Percentiles rank a stretch among this genome's conserved stretches.
phyloP scores from a whole-genome alignment of 2,329 filamentous ascomycete genomes.

The Aspergillus calidoustus region DNA sequence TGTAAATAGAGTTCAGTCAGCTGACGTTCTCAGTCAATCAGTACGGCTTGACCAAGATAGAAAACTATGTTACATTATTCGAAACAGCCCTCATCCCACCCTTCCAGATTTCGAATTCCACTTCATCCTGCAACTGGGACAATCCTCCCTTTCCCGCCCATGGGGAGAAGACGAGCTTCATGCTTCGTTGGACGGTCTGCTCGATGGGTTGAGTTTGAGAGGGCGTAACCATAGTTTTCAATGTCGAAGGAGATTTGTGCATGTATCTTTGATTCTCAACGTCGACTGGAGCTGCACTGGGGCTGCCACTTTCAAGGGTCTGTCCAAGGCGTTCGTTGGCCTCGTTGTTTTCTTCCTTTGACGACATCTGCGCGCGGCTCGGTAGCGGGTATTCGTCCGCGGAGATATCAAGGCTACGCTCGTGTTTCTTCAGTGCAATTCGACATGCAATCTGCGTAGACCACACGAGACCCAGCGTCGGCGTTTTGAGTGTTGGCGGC shows the following conservation, averaged over 20 bases:
- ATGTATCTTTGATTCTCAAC: neutral
- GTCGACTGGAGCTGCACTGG: neutral
- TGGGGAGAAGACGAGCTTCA: constrained; percentile 88
- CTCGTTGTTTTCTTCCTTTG: neutral
- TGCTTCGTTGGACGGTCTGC: constrained; percentile 65
- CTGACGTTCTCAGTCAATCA: too few relatives aligned
- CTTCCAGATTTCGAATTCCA: constrained; percentile 76
- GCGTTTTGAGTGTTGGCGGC: constrained; percentile 68
- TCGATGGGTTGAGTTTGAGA: neutral
- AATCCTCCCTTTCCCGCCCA: constrained; percentile 65
- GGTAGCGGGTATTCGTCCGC: neutral
- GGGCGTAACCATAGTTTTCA: neutral
- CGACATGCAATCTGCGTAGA: constrained; percentile 84
- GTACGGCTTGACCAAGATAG: too few relatives aligned
- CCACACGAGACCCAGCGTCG: constrained; percentile 87
- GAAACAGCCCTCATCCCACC: constrained; percentile 55
- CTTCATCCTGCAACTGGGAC: constrained; percentile 43
- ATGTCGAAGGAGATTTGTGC: neutral
- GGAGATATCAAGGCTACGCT: constrained; percentile 43
- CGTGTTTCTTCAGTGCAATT: constrained; percentile 77
- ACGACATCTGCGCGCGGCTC: neutral
- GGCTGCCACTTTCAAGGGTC: neutral
- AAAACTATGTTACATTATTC: neutral
- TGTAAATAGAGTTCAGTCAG: too few relatives aligned
- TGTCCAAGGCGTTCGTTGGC: neutral